Conservation (phyloP, 1,284 basidiomycete species). For the Earliella scabrosa region DNA sequence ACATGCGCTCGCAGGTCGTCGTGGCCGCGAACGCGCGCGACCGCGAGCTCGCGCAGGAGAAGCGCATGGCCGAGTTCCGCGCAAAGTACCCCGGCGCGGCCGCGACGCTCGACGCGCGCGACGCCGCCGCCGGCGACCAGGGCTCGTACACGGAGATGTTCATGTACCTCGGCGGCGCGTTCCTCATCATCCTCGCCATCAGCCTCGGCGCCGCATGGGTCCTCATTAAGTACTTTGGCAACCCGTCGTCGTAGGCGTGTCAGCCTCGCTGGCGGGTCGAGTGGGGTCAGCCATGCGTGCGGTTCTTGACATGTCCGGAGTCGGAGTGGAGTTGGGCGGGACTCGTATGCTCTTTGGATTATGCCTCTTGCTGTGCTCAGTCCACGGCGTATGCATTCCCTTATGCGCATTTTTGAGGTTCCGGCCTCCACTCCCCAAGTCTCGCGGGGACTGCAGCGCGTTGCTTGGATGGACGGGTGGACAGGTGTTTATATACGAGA, state of each 20-base stretch:
- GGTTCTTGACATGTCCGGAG: no score
- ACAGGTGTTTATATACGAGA: background rate
- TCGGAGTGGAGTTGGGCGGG: no score
- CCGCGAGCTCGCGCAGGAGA: constrained; percentile 44
- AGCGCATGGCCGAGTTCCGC: constrained; percentile 40
- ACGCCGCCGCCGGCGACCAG: background rate
- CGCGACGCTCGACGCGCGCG: background rate
- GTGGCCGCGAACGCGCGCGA: constrained; percentile 45
- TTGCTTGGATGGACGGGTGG: background rate
- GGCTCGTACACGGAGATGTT: constrained; percentile 31
- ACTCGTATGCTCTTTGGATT: no score
- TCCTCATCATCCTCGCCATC: constrained; percentile 44
- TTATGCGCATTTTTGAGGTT: no score
- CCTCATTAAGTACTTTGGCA: constrained; percentile 35
- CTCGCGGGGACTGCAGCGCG: no score
- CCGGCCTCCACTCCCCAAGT: no score
- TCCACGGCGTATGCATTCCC: no score
- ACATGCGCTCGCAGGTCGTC: constrained; percentile 60
- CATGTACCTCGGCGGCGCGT: constrained; percentile 42
- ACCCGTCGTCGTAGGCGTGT: background rate
- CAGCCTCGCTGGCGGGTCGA: no score
- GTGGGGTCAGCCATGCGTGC: no score
- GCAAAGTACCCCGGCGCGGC: constrained; percentile 10
- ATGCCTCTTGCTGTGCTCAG: no score
- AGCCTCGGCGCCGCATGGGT: constrained; percentile 38